Evolutionary conservation across 495 filamentous ascomycete genomes (phyloP).

Genomic region (Daldinia bambusicola): DNA sequence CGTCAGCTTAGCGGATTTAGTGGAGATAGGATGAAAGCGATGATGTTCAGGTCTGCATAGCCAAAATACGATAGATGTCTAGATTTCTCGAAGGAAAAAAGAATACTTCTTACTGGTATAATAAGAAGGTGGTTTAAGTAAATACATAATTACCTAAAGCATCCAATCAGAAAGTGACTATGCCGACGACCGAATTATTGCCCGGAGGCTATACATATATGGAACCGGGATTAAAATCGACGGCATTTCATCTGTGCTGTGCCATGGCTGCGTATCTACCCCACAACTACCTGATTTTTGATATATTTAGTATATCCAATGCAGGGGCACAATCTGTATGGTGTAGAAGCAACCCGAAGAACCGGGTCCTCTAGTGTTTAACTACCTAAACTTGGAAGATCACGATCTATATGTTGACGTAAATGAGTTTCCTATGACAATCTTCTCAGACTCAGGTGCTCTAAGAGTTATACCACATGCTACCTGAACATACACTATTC

Average conservation of each 20-base stretch:
- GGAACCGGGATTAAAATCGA: neutral
- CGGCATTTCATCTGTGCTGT: conserved; percentile 4
- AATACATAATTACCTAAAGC: neutral
- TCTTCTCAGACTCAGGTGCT: too few species aligned
- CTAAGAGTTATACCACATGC: too few species aligned
- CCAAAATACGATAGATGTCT: too few species aligned
- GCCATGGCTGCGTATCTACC: neutral
- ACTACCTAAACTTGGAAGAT: neutral
- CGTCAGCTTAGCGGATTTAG: neutral
- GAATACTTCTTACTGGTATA: neutral
- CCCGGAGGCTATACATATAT: neutral
- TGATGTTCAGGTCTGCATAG: neutral
- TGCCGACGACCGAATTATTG: neutral
- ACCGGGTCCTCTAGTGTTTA: neutral
- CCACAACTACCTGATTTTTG: neutral
- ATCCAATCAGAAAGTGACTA: neutral
- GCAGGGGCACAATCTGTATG: neutral
- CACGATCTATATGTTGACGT: neutral
- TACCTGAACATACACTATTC: neutral
- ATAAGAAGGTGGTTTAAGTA: neutral
- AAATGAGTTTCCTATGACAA: neutral
- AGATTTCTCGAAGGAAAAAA: neutral
- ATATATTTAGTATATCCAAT: conserved; percentile 1
- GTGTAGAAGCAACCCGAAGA: neutral
- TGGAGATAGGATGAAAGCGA: neutral